Conservation (phyloP, 257 asterid species). For the Solanum arcanum region DNA sequence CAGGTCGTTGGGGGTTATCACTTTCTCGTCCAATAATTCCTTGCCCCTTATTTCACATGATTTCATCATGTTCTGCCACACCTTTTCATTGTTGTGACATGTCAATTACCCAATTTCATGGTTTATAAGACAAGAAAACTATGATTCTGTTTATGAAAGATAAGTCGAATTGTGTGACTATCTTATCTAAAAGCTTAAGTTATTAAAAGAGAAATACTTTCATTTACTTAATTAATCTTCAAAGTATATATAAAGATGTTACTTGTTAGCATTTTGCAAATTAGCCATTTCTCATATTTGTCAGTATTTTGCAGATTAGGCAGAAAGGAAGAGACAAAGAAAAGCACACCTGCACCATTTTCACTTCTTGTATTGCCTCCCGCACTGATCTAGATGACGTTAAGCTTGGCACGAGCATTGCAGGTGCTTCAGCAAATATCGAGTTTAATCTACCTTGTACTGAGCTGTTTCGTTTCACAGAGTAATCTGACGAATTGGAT, state of each 20-base stretch:
- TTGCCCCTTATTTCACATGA: conserved; percentile 50
- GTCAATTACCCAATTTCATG: neutral
- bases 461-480: conserved; percentile 33
- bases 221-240: neutral
- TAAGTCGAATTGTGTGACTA: neutral
- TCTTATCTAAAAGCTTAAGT: neutral
- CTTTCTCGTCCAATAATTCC: conserved; percentile 43
- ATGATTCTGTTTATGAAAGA: neutral
- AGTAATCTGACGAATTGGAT: conserved; percentile 36
- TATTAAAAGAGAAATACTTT: neutral
- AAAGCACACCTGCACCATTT: conserved; percentile 78
- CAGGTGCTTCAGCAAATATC: conserved; percentile 42
- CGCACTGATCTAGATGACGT: conserved; percentile 81
- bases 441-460: conserved; percentile 29
- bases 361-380: conserved; percentile 81
- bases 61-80: conserved; percentile 73
- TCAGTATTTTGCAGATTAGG: neutral
- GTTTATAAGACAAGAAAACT: neutral
- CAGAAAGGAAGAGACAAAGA: neutral
- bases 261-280: neutral
- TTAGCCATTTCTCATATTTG: neutral
- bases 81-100: conserved; percentile 27
- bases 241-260: neutral
- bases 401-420: conserved; percentile 49
- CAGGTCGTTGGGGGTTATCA: conserved; percentile 54